Percentiles rank a stretch among this genome's conserved stretches.
These are phyloP conservation scores for Stromatinia cepivora DNA, from an alignment of 2,329 filamentous ascomycete genomes.

Conservation along the genomic window DNA sequence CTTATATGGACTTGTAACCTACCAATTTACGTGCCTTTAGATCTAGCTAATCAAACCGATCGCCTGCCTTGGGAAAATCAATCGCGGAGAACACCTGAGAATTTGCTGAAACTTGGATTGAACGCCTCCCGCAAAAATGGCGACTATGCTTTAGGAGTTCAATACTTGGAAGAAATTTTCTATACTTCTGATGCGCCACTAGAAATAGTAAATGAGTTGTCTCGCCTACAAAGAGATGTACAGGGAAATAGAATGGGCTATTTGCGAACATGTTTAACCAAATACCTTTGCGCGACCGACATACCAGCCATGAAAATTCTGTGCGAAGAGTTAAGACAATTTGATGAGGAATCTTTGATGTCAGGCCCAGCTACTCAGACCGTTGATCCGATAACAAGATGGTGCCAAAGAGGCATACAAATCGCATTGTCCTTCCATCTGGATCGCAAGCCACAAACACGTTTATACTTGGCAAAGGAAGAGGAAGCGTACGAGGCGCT, in stretches of 20 bases:
- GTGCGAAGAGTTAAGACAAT: not conserved
- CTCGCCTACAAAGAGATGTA: not conserved
- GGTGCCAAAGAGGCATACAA: not conserved
- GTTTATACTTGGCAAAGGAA: not conserved
- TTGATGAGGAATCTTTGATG: not conserved
- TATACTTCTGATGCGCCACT: not conserved
- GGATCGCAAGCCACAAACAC: rapidly evolving
- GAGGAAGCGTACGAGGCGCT: not conserved
- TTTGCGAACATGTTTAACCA: not conserved
- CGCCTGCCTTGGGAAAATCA: not conserved
- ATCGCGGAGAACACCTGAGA: not conserved
- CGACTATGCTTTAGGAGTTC: not conserved
- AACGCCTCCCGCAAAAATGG: not conserved
- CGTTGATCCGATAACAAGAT: not conserved
- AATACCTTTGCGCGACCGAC: not conserved
- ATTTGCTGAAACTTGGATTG: not conserved
- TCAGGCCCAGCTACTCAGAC: rapidly evolving
- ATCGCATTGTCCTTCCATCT: not conserved
- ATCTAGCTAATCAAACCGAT: not conserved
- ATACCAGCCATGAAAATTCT: not conserved
- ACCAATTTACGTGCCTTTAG: not conserved
- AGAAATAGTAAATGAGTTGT: not conserved
- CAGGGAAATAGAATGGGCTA: not conserved
- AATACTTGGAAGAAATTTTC: not conserved
- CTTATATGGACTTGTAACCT: not conserved